These are phyloP conservation scores for Carallia brachiata DNA, from an alignment of 345 rosid species.

Conservation along the genomic window DNA sequence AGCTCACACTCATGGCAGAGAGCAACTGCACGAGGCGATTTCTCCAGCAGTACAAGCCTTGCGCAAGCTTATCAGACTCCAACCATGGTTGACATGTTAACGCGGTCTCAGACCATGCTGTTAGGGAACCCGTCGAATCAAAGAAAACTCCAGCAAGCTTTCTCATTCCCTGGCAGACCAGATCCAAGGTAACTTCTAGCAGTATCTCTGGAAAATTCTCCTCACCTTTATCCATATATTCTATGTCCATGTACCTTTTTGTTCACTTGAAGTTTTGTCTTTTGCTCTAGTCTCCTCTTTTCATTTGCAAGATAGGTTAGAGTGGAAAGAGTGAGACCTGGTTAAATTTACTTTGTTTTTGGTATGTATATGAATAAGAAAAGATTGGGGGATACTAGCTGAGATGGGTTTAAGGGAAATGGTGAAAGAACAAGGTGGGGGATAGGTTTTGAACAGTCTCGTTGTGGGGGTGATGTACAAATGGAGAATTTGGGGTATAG, in stretches of 20 bases:
- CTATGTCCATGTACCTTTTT: slow-evolving; percentile 24
- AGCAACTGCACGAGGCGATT: slow-evolving; percentile 96
- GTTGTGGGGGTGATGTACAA: slow-evolving; percentile 37
- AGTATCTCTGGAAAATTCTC: slow-evolving; percentile 13
- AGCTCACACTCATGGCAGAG: slow-evolving; percentile 99
- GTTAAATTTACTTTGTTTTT: slow-evolving; percentile 19
- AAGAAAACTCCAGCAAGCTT: slow-evolving; percentile 63
- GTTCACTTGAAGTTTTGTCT: slow-evolving; percentile 11
- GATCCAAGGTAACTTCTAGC: slow-evolving; percentile 47
- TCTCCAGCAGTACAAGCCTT: slow-evolving; percentile 70
- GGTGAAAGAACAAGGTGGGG: slow-evolving; percentile 11
- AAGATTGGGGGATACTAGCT: slow-evolving; percentile 18
- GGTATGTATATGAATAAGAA: slow-evolving; percentile 43
- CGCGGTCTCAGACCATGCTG: slow-evolving; percentile 63
- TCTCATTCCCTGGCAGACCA: slow-evolving; percentile 61
- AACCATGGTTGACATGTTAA: slow-evolving; percentile 87
- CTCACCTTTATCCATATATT: slow-evolving; percentile 26
- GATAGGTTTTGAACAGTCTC: slow-evolving; percentile 16
- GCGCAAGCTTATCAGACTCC: slow-evolving; percentile 84
- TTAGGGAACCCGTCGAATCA: slow-evolving; percentile 53
- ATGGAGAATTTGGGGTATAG: slow-evolving; percentile 23
- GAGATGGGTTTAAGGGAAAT: slow-evolving; percentile 13
- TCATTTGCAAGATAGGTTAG: slow-evolving; percentile 20
- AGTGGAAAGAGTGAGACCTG: slow-evolving; percentile 16
- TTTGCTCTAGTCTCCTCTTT: slow-evolving; percentile 16